A percentile compares a stretch with the other conserved stretches of the same genome.
These are phyloP conservation scores for Pseudocercospora ulei DNA, from an alignment of 2,329 filamentous ascomycete species.

Conservation along the genomic window DNA sequence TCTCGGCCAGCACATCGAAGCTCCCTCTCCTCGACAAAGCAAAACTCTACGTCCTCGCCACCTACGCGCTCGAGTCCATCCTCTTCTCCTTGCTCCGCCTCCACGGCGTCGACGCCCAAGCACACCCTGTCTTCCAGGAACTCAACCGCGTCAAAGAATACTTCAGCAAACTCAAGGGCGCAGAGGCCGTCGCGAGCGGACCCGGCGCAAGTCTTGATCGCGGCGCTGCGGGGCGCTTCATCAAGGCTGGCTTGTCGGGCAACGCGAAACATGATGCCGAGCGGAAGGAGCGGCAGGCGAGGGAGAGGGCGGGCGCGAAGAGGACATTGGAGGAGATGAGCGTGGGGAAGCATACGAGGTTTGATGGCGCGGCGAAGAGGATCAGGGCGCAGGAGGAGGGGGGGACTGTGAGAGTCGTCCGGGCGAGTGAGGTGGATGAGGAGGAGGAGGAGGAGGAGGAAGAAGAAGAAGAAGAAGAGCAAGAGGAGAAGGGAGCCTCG, in stretches of 20 bases:
- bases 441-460: constrained; percentile 8
- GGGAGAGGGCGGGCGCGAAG: constrained; percentile 34
- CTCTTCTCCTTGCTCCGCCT: constrained; percentile 76
- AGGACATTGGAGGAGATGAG: constrained; percentile 33
- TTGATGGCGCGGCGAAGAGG: constrained; percentile 32
- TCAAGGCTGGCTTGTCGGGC: constrained; percentile 63
- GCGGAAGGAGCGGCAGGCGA: constrained; percentile 33
- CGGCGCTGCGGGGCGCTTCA: constrained; percentile 67
- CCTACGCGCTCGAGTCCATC: constrained; percentile 83
- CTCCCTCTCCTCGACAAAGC: constrained; percentile 89
- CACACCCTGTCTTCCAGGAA: constrained; percentile 77
- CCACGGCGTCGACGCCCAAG: constrained; percentile 68
- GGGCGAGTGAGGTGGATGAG: constrained; percentile 16
- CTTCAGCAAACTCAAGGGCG: constrained; percentile 77
- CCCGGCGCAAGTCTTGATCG: constrained; percentile 57
- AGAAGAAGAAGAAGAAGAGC: constrained; percentile 8
- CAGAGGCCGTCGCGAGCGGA: constrained; percentile 43
- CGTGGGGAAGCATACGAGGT: constrained; percentile 31
- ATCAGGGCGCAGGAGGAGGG: constrained; percentile 26
- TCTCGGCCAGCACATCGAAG: constrained; percentile 62
- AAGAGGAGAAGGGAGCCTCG: constrained; percentile 10
- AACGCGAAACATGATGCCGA: constrained; percentile 41
- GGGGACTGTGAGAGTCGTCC: constrained; percentile 12
- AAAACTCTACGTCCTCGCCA: constrained; percentile 78
- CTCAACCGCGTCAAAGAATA: constrained; percentile 81